phyloP scores from a whole-genome alignment of 139 green algal genomes.

The Yamagishiella unicocca region DNA sequence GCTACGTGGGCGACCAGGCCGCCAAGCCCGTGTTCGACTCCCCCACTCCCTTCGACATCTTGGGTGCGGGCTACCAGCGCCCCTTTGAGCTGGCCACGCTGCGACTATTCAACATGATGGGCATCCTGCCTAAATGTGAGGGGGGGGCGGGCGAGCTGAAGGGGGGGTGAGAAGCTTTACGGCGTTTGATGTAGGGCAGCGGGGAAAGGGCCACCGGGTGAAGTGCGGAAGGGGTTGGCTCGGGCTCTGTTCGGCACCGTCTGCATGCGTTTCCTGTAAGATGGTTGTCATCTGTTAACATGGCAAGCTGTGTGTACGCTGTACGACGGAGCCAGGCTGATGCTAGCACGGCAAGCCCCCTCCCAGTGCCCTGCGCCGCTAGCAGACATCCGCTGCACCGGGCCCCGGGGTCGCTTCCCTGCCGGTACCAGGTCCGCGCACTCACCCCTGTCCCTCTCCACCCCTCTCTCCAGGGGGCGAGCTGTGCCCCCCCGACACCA shows the following conservation, averaged over 20 bases:
- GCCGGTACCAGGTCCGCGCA: too few species aligned
- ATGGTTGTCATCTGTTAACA: background rate
- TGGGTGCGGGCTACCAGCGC: constrained; percentile 80
- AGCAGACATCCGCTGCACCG: too few species aligned
- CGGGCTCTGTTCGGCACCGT: too few species aligned
- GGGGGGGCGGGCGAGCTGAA: background rate
- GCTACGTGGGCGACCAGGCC: constrained; percentile 83
- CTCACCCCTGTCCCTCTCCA: background rate
- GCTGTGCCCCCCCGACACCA: constrained; percentile 69
- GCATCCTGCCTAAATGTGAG: constrained; percentile 81
- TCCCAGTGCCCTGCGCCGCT: too few species aligned
- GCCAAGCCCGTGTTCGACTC: constrained; percentile 74
- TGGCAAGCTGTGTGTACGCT: too few species aligned
- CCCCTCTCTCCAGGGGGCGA: constrained; percentile 66
- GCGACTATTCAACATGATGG: constrained; percentile 87
- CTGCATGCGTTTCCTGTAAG: background rate
- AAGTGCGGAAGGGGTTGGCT: background rate
- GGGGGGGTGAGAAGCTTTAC: background rate
- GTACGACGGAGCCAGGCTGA: too few species aligned
- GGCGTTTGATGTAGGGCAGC: background rate
- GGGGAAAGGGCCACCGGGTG: background rate
- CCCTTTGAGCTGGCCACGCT: constrained; percentile 91
- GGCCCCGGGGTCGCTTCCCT: too few species aligned
- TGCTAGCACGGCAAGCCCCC: too few species aligned
- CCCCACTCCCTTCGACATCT: constrained; percentile 78